Conservation (phyloP, 2,329 filamentous ascomycete genomes). For the Alternaria angustiovoidea region DNA sequence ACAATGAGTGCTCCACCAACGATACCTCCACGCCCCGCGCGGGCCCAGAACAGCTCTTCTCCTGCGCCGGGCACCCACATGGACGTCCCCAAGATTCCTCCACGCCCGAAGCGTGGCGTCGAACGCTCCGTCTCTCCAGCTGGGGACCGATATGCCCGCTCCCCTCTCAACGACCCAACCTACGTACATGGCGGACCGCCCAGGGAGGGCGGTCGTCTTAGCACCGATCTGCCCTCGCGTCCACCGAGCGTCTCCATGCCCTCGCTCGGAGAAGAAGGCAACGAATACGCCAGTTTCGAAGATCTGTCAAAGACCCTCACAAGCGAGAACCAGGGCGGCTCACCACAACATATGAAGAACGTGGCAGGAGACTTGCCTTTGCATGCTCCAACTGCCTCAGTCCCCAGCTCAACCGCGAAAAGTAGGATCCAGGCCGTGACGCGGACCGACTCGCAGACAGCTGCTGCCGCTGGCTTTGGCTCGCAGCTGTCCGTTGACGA, state of each 20-base stretch:
- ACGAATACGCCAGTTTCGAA: conserved; percentile 78
- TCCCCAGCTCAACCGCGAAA: conserved; percentile 82
- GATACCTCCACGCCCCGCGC: conserved; percentile 70
- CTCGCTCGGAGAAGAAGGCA: conserved; percentile 86
- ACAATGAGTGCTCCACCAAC: conserved; percentile 60
- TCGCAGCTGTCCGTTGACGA: conserved; percentile 59
- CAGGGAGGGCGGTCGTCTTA: conserved; percentile 47
- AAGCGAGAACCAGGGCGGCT: conserved; percentile 44
- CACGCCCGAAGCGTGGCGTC: conserved; percentile 73
- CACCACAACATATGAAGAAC: conserved; percentile 77
- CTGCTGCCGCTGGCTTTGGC: conserved; percentile 84
- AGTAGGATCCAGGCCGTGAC: conserved; percentile 84
- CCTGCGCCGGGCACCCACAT: conserved; percentile 53
- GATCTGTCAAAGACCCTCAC: conserved; percentile 47
- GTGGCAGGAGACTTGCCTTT: conserved; percentile 83
- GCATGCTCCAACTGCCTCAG: conserved; percentile 86
- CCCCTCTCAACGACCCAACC: conserved; percentile 78
- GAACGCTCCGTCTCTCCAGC: conserved; percentile 81
- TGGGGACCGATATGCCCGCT: conserved; percentile 81
- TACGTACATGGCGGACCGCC: conserved; percentile 56
- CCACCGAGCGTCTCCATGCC: conserved; percentile 83
- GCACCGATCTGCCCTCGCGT: conserved; percentile 60
- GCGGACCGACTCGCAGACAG: conserved; percentile 87
- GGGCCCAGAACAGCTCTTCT: conserved; percentile 57
- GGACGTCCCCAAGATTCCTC: conserved; percentile 76